These are phyloP conservation scores for Heterobasidion annosum DNA, from an alignment of 1,284 basidiomycete species.

Conservation along the genomic window DNA sequence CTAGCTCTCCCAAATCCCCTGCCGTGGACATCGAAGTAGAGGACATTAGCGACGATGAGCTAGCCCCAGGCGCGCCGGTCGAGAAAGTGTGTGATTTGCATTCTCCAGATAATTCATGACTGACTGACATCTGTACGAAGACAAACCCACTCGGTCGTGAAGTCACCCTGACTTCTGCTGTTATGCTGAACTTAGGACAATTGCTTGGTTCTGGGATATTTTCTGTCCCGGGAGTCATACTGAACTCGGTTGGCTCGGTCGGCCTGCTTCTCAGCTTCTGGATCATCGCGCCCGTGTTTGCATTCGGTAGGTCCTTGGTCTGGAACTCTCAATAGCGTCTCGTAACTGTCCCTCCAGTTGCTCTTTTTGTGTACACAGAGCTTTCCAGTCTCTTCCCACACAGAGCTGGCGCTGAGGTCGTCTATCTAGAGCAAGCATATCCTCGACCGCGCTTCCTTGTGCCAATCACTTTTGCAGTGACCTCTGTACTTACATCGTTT, in stretches of 20 bases:
- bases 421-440: constrained; percentile 37
- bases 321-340: background rate
- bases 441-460: constrained; percentile 23
- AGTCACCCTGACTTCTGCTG: constrained; percentile 28
- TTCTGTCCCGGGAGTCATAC: constrained; percentile 29
- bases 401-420: constrained; percentile 37
- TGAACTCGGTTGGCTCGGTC: constrained; percentile 31
- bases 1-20: background rate
- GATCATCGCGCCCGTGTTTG: constrained; percentile 29
- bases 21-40: constrained; percentile 1
- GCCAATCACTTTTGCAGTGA: constrained; percentile 32
- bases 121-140: background rate
- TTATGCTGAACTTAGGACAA: constrained; percentile 27
- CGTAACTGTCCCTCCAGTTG: constrained; percentile 9
- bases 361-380: constrained; percentile 17
- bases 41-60: background rate
- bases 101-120: background rate
- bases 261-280: constrained; percentile 34
- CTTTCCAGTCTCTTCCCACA: constrained; percentile 28
- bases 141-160: constrained; percentile 31
- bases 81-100: background rate
- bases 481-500: constrained; percentile 29
- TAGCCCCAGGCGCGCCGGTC: background rate
- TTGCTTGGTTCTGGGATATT: constrained; percentile 37
- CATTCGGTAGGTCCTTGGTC: constrained; percentile 17